A percentile compares a stretch with the other conserved stretches of the same genome.
Conservation (phyloP, 2,329 filamentous ascomycete species). For the Pseudocercospora vitis region DNA sequence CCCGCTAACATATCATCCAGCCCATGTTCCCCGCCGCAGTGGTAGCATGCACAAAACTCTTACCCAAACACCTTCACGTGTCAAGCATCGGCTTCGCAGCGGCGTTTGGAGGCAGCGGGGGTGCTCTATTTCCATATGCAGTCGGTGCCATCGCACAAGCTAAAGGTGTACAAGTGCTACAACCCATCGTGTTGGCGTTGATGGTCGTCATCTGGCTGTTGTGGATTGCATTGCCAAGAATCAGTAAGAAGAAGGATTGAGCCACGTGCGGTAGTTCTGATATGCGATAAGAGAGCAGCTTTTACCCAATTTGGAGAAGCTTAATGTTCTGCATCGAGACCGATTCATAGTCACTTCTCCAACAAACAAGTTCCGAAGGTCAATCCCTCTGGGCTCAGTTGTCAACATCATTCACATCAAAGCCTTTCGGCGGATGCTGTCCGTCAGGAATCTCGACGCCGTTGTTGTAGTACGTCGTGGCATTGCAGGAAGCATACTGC, state of each 20-base stretch:
- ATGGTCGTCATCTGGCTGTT: constrained; percentile 52
- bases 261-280: no score
- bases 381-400: constrained; percentile 7
- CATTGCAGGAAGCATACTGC: constrained; percentile 20
- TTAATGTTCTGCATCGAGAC: no score
- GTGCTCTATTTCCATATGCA: constrained; percentile 64
- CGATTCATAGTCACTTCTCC: no score
- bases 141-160: constrained; percentile 68
- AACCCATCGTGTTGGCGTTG: constrained; percentile 59
- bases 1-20: not conserved
- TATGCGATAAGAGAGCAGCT: not conserved
- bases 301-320: no score
- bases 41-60: constrained; percentile 69
- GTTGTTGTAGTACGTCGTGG: constrained; percentile 34
- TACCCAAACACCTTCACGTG: constrained; percentile 73
- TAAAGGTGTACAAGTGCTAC: constrained; percentile 59
- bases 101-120: constrained; percentile 73
- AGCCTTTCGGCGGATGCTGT: constrained; percentile 37
- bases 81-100: constrained; percentile 78
- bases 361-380: no score
- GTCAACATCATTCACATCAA: constrained; percentile 13
- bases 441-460: constrained; percentile 38
- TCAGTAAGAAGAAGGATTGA: constrained; percentile 45
- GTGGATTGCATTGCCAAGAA: constrained; percentile 53
- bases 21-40: constrained; percentile 76